Percentiles rank a stretch among this genome's conserved stretches.
Conservation (phyloP, 106 monocot genomes). For the Alisma plantagoaquatica region DNA sequence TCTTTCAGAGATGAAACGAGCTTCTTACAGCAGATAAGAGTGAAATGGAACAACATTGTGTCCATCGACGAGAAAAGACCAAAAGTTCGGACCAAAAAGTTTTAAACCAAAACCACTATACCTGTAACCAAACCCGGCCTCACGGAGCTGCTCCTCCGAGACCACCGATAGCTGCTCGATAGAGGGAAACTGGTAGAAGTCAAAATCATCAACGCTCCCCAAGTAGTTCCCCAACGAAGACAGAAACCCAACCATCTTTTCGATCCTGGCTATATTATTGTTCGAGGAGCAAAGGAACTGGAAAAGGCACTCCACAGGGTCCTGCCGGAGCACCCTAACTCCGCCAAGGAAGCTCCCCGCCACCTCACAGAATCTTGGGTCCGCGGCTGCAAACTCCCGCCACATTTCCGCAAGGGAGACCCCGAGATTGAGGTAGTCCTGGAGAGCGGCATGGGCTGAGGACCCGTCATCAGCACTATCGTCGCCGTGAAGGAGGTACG, state of each 20-base stretch:
- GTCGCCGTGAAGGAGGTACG: conserved; percentile 42
- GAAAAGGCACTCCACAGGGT: conserved; percentile 88
- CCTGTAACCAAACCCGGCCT: conserved; percentile 96
- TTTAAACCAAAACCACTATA: too few relatives aligned
- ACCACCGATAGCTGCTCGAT: conserved; percentile 44
- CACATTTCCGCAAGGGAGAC: conserved; percentile 59
- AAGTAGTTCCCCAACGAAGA: conserved; percentile 51
- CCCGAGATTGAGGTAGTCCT: conserved; percentile 68
- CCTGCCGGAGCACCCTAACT: conserved; percentile 84
- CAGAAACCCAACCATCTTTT: conserved; percentile 81
- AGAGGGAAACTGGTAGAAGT: conserved; percentile 70
- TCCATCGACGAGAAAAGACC: too few relatives aligned
- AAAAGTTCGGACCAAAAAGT: too few relatives aligned
- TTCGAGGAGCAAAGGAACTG: conserved; percentile 97
- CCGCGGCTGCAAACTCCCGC: conserved; percentile 43
- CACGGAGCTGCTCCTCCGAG: conserved; percentile 66
- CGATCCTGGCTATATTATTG: conserved; percentile 82
- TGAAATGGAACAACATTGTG: too few relatives aligned
- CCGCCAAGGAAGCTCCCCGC: conserved; percentile 48
- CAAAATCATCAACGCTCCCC: conserved; percentile 54
- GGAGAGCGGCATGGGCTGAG: conserved; percentile 26
- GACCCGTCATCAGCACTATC: conserved; percentile 1
- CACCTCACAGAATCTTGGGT: conserved; percentile 61
- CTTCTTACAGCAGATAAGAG: too few relatives aligned
- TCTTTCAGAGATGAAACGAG: too few relatives aligned